Evolutionary conservation across 352 stramenopile species (phyloP), one percentile per base, ranked within the genome.

Genomic region (Pythium vanterpoolii): DNA sequence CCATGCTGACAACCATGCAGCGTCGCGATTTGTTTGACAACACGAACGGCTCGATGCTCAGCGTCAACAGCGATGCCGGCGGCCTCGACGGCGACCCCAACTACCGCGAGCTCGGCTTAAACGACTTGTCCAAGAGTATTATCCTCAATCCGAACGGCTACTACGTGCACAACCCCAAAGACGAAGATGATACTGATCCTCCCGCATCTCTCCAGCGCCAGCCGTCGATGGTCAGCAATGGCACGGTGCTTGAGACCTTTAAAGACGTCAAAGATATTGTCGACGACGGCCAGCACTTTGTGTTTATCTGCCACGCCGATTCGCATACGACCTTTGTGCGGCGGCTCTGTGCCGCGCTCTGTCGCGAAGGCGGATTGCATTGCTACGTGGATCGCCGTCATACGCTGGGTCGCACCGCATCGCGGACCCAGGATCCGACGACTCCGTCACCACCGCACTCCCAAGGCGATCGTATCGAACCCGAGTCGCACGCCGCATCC

Each of bases 291-390:
- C 72, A 87, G 39, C 79, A 90, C 40, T 94, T 91, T 51, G 81
- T 94, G 4, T 95, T 93, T 49, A 91, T 95, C 33, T 84, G 73
- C n/a, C 83, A 93, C 46, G 85, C 80, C 19, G 81, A 95, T 42
- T 74, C 76, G 28, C 83, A 95, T 52, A 69, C 70, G n/a, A 71
- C 60, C 16, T 93, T 95, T 64, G 83, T 90, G 6, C 66, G 68
- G 34, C 84, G 87, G 21, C 57, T 94, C 26, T 92, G 82, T 47
- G 68, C 75, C 16, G 75, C 89, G 27, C 59, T 94, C 31, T 90
- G 77, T 46, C 80, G 73, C 10, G 72, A 90, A 26, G 79, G 75
- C 18, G 82, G 79, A 0, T 45, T 92, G 18, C 68, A 84, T 21
- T 92, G 79, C 51, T 93, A 87, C 49, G 74, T 91, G 13, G 83